Evolutionary conservation across 2,329 filamentous ascomycete species (phyloP), one percentile per base, ranked within the genome.

Genomic region (Epichloe scottii): DNA sequence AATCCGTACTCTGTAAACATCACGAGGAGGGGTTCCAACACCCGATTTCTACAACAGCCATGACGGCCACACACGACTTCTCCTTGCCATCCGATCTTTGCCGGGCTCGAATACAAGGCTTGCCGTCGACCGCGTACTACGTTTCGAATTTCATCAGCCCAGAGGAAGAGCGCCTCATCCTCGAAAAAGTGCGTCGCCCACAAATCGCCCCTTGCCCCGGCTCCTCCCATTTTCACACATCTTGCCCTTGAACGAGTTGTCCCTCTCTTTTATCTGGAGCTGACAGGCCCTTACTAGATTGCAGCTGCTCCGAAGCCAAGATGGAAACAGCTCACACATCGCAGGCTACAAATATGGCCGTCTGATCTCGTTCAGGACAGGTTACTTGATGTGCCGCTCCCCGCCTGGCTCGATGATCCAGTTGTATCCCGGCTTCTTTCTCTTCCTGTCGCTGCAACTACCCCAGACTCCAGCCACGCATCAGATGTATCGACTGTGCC

Each of bases 311-410:
- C 87, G 26, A 83, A 82, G 55, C 84, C 86, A 26, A 78, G 83
- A 63, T 98, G 93, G 91, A 90, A 88, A 55, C 77, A 85, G 47
- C 83, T 98, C 51, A 81, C 85, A n/a, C 88, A 89, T 66, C 86
- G 93, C 51, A 84, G 91, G 41, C 79, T 98, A 1, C 90, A 97
- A 73, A 88, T 88, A 1, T 89, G 90, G 77, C 93, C 91, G 1
- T 93, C 87, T 2, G 80, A 88, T 51, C 79, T 97, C 10, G 84
- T 88, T 37, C 79, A 82, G 50, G 78, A 95, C 65, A 85, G 80
- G 15, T 78, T 98, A 1, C 74, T 97, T 23, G 81, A 84, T 49
- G 75, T 83, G 3, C 76, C 83, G 6, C 73, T 97, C 6, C 90
- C 91, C 14, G 47, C 70, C 5, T 97, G 88, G 82, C 81, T 97